phyloP scores from a whole-genome alignment of 495 filamentous ascomycete species.

The Annulohypoxylon nitens region DNA sequence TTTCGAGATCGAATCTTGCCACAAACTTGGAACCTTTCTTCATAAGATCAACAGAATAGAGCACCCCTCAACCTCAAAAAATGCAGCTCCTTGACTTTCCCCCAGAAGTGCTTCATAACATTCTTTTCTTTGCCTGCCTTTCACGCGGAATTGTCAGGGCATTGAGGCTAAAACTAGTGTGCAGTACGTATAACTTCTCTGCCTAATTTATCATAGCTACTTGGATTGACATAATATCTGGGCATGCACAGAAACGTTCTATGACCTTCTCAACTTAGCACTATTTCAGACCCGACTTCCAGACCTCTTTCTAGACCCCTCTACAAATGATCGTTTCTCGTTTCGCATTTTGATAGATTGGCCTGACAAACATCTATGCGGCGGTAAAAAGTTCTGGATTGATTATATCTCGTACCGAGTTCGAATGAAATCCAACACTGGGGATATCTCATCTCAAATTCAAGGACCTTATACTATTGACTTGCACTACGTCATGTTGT shows the following conservation, averaged over 20 bases:
- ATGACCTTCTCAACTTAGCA: background rate
- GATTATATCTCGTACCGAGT: constrained; percentile 5
- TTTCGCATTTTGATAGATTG: background rate
- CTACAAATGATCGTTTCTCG: too few species aligned
- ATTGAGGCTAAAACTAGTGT: background rate
- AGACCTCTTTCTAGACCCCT: background rate
- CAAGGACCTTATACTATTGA: background rate
- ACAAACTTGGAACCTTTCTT: background rate
- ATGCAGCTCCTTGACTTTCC: constrained; percentile 4
- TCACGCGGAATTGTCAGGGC: background rate
- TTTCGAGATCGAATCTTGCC: background rate
- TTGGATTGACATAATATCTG: background rate
- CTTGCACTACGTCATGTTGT: background rate
- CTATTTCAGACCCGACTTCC: background rate
- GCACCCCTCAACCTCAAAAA: background rate
- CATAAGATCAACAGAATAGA: background rate
- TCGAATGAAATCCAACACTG: background rate
- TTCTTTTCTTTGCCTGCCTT: background rate
- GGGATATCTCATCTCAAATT: too few species aligned
- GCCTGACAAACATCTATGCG: background rate
- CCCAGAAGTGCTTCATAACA: background rate
- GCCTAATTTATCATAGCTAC: background rate
- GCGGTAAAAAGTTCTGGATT: background rate
- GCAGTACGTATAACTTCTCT: background rate
- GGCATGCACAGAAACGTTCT: background rate